Conservation (phyloP, 2,329 filamentous ascomycete species). For the Aspergillus pseudoviridinutans region DNA sequence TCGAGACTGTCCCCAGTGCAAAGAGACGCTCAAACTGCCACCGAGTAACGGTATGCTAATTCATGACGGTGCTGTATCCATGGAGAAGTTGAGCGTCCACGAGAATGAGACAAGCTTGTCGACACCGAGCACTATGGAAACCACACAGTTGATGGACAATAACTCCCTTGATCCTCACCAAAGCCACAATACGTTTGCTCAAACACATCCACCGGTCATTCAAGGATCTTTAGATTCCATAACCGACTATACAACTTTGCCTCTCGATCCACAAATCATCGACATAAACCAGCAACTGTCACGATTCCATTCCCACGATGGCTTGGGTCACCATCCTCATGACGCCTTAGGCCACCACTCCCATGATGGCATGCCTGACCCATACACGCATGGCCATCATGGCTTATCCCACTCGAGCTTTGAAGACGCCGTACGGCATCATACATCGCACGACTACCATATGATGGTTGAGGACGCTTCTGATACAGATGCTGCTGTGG, state of each 20-base stretch:
- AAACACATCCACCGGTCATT: conserved; percentile 29
- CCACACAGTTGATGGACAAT: conserved; percentile 21
- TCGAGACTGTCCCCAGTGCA: conserved; percentile 84
- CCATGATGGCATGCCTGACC: conserved; percentile 33
- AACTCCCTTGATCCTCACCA: conserved; percentile 16
- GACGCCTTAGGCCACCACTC: conserved; percentile 4
- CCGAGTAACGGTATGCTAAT: conserved; percentile 26
- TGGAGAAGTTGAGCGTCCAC: conserved; percentile 1
- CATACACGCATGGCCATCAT: conserved; percentile 31
- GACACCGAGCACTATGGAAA: conserved; percentile 7
- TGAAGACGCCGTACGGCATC: conserved; percentile 37
- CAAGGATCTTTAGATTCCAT: conserved; percentile 37
- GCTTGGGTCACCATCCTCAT: conserved; percentile 16
- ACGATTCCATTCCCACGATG: conserved; percentile 37
- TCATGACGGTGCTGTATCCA: conserved; percentile 20
- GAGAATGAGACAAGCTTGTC: conserved; percentile 11
- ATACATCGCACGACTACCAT: conserved; percentile 37
- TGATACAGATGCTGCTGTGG: conserved; percentile 28
- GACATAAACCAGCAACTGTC: conserved; percentile 45
- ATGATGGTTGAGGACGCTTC: conserved; percentile 41
- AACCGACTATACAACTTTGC: conserved; percentile 47
- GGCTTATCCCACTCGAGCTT: conserved; percentile 32
- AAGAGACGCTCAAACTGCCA: conserved; percentile 65
- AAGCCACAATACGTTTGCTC: conserved; percentile 31
- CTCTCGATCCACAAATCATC: conserved; percentile 60